Percentiles rank a stretch among this genome's conserved stretches.
phyloP scores from a whole-genome alignment of 164 flowering plant genomes.

The Magnolia changhungtana region DNA sequence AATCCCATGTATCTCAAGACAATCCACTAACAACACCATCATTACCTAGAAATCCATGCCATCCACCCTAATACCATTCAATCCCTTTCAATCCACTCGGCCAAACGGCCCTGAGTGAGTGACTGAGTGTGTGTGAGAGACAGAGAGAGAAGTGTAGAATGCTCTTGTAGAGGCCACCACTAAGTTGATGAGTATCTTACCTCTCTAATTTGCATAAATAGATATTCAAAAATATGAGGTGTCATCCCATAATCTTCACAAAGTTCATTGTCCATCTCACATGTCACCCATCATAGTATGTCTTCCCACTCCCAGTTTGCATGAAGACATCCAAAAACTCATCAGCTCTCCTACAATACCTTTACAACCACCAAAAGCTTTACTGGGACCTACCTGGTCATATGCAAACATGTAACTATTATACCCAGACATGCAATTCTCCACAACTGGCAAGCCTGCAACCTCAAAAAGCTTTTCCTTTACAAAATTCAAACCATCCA shows the following conservation, averaged over 20 bases:
- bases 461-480: no score
- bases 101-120: no score
- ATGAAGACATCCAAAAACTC: conserved; percentile 17
- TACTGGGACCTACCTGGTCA: conserved; percentile 63
- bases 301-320: conserved; percentile 97
- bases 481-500: no score
- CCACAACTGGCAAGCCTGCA: no score
- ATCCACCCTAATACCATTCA: no score
- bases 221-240: conserved; percentile 76
- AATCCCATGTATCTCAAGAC: no score
- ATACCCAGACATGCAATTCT: not conserved
- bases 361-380: conserved; percentile 1
- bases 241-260: conserved; percentile 72
- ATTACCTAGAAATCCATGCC: no score
- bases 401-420: conserved; percentile 95
- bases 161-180: not conserved
- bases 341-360: conserved; percentile 2
- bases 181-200: conserved; percentile 25
- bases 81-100: no score
- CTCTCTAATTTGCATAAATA: conserved; percentile 58
- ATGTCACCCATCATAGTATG: conserved; percentile 97
- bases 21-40: no score
- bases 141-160: not conserved
- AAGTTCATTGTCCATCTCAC: conserved; percentile 44
- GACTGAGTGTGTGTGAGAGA: not conserved